A percentile compares a stretch with the other conserved stretches of the same genome.
These are phyloP conservation scores for Saururus chinensis DNA, from an alignment of 164 flowering plant species.

Conservation along the genomic window DNA sequence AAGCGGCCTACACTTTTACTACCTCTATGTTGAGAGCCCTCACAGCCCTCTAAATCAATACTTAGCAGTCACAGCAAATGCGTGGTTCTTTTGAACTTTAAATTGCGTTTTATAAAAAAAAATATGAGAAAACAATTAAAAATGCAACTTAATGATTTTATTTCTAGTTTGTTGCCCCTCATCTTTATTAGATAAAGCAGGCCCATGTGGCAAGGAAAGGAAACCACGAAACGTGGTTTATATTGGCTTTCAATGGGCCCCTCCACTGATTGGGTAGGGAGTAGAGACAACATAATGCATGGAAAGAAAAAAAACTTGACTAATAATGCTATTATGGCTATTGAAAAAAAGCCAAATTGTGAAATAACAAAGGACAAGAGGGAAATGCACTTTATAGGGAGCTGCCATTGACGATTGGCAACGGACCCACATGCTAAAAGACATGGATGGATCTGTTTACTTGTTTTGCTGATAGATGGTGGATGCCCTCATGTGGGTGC, in stretches of 20 bases:
- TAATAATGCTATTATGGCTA: background rate
- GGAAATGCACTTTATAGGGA: background rate
- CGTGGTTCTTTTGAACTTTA: too few relatives aligned
- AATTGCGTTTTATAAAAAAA: too few relatives aligned
- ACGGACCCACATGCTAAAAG: background rate
- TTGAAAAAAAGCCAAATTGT: background rate
- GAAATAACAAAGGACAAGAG: background rate
- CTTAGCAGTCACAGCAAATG: too few relatives aligned
- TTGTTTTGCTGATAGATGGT: too few relatives aligned
- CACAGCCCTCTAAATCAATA: too few relatives aligned
- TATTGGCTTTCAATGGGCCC: background rate
- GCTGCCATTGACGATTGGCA: background rate
- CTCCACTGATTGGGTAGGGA: background rate
- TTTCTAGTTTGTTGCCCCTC: background rate
- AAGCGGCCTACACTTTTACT: too few relatives aligned
- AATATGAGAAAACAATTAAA: too few relatives aligned
- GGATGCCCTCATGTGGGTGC: too few relatives aligned
- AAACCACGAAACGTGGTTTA: background rate
- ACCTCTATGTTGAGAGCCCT: too few relatives aligned
- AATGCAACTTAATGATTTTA: too few relatives aligned
- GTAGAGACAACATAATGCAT: background rate
- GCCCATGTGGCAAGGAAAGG: background rate
- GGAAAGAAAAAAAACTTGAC: background rate
- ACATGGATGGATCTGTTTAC: background rate
- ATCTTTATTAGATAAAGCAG: background rate